These are phyloP conservation scores for Darksidea phi DNA, from an alignment of 495 filamentous ascomycete species.

Conservation along the genomic window DNA sequence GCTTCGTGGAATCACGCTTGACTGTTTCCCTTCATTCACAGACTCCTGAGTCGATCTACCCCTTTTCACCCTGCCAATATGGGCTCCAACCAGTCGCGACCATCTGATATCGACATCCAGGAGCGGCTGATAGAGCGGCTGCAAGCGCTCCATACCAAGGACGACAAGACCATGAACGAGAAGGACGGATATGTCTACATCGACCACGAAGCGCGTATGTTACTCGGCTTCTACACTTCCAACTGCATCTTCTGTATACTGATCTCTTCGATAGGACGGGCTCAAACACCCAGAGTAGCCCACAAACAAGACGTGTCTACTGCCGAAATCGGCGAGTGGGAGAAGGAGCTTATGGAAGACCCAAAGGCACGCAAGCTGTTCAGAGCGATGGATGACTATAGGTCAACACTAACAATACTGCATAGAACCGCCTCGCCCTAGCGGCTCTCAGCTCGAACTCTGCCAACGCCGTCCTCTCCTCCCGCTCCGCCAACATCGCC, in stretches of 20 bases:
- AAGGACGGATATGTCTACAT: conserved; percentile 53
- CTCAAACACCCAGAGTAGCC: conserved; percentile 3
- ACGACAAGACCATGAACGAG: conserved; percentile 33
- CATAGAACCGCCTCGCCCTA: conserved; percentile 65
- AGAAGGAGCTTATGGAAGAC: conserved; percentile 60
- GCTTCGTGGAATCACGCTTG: background rate
- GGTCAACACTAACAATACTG: conserved; percentile 1
- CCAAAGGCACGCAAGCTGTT: conserved; percentile 53
- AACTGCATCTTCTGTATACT: background rate
- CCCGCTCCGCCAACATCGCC: conserved; percentile 51
- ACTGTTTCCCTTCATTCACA: background rate
- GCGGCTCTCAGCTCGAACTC: conserved; percentile 61
- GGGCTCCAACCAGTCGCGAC: conserved; percentile 52
- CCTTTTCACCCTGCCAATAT: conserved; percentile 37
- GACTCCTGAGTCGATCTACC: background rate
- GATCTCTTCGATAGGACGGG: conserved; percentile 29
- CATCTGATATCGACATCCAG: conserved; percentile 33
- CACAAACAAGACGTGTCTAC: conserved; percentile 47
- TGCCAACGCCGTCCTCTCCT: conserved; percentile 54
- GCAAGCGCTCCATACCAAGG: conserved; percentile 40
- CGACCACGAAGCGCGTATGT: conserved; percentile 28
- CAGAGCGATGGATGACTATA: background rate
- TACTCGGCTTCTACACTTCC: background rate
- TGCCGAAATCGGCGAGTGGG: conserved; percentile 53
- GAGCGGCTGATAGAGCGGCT: conserved; percentile 51